These are phyloP conservation scores for Platanthera guangdongensis DNA, from an alignment of 106 monocot genomes.

Conservation along the genomic window DNA sequence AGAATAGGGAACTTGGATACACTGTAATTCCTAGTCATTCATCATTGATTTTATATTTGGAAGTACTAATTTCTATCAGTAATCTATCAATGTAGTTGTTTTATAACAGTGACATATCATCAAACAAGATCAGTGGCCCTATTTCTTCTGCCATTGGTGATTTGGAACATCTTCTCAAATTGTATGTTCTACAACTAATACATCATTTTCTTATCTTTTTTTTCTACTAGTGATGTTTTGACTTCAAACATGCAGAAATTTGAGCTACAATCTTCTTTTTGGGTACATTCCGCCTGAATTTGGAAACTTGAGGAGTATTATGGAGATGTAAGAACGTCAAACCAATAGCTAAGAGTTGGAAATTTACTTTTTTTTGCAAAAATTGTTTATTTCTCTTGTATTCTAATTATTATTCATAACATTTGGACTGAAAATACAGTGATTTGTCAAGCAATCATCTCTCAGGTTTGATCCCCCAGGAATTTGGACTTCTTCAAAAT, in stretches of 20 bases:
- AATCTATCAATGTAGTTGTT: not conserved
- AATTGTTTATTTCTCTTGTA: not conserved
- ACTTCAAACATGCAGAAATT: constrained; percentile 39
- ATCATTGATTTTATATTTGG: not conserved
- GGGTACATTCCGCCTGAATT: constrained; percentile 79
- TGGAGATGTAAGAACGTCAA: constrained; percentile 67
- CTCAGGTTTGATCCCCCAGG: constrained; percentile 63
- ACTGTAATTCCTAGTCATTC: constrained; percentile 44
- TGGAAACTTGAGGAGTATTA: constrained; percentile 87
- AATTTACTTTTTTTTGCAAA: not conserved
- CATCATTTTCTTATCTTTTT: not conserved
- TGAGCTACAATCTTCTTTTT: constrained; percentile 69
- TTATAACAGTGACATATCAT: constrained; percentile 66
- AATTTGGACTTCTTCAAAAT: constrained; percentile 84
- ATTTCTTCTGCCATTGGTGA: constrained; percentile 90
- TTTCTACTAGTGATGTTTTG: not conserved
- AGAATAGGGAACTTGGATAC: constrained; percentile 87
- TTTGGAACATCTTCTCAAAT: constrained; percentile 85
- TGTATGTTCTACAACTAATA: constrained; percentile 33
- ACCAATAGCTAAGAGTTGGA: not conserved
- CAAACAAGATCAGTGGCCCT: constrained; percentile 59
- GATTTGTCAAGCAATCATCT: constrained; percentile 72
- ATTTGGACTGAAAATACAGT: constrained; percentile 31
- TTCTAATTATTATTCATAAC: not conserved
- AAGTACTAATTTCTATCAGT: not conserved